Evolutionary conservation across 2,329 filamentous ascomycete genomes (phyloP).

Genomic region (Beauveria australis): DNA sequence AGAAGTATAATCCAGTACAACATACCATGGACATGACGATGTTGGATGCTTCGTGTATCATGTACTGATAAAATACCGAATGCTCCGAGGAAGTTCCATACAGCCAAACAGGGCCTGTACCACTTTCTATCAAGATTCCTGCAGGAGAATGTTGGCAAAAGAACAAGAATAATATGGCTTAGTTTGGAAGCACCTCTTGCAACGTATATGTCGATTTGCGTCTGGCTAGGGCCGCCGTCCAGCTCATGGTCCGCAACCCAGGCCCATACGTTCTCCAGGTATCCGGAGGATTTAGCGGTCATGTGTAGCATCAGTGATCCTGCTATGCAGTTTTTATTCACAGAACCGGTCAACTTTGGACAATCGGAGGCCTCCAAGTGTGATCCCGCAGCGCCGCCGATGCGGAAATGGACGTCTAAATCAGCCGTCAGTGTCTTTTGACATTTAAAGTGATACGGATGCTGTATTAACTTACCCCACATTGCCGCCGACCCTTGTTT

Average conservation of each 20-base stretch:
- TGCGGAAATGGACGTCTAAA: constrained; percentile 18
- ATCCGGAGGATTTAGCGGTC: constrained; percentile 23
- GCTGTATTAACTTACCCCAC: constrained; percentile 18
- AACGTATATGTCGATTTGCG: constrained; percentile 6
- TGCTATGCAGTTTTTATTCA: constrained; percentile 24
- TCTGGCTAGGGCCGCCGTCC: constrained; percentile 15
- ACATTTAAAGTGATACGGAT: not conserved
- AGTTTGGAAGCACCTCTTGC: not conserved
- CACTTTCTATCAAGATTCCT: constrained; percentile 6
- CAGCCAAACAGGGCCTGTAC: not conserved
- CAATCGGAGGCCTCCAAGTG: constrained; percentile 33
- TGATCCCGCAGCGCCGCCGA: constrained; percentile 41
- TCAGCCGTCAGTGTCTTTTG: not conserved
- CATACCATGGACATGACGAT: constrained; percentile 4
- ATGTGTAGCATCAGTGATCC: constrained; percentile 27
- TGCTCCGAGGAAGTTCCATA: not conserved
- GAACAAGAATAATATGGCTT: not conserved
- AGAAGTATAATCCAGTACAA: not conserved
- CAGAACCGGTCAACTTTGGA: constrained; percentile 24
- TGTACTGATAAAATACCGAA: constrained; percentile 2
- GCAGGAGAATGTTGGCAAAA: not conserved
- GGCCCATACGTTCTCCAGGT: constrained; percentile 19
- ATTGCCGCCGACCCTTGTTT: constrained; percentile 17
- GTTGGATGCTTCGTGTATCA: not conserved
- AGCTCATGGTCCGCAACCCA: constrained; percentile 39